Percentiles rank a stretch among this genome's conserved stretches.
Evolutionary conservation across 73 alveolate species (phyloP).

Genomic region (Paramecium primaurelia): DNA sequence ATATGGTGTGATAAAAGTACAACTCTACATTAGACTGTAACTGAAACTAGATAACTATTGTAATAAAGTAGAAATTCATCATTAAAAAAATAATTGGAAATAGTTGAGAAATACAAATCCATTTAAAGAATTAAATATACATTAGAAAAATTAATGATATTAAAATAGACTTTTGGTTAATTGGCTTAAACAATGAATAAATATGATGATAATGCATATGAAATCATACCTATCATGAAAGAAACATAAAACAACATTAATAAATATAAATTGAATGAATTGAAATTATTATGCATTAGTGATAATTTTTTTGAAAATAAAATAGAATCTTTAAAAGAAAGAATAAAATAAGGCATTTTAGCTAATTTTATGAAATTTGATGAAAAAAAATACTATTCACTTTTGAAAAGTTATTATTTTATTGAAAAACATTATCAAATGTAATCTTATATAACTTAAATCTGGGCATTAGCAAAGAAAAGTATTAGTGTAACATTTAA

Average conservation of each 20-base stretch:
- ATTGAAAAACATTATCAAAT: constrained; percentile 39
- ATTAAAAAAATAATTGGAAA: not conserved
- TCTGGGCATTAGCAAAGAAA: constrained; percentile 31
- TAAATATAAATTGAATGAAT: constrained; percentile 36
- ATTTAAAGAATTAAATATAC: constrained; percentile 39
- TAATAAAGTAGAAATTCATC: not conserved
- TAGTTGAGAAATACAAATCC: constrained; percentile 27
- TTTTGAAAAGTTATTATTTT: constrained; percentile 12
- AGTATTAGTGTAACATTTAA: not conserved
- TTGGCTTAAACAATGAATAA: not conserved
- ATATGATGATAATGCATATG: constrained; percentile 22
- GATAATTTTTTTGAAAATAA: constrained; percentile 28
- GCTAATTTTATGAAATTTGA: constrained; percentile 21
- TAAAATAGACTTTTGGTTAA: not conserved
- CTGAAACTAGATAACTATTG: not conserved
- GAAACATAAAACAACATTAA: constrained; percentile 1
- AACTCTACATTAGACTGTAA: not conserved
- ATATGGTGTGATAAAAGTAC: not conserved
- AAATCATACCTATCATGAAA: constrained; percentile 32
- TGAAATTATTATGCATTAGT: not conserved
- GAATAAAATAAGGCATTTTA: not conserved
- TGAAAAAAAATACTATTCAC: constrained; percentile 15
- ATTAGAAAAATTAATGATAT: not conserved
- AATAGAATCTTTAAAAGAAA: constrained; percentile 18
- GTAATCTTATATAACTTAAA: not conserved